Evolutionary conservation across 768 basidiomycete genomes (phyloP), one percentile per base, ranked within the genome.

Genomic region (Erythrobasidium yunnanense): DNA sequence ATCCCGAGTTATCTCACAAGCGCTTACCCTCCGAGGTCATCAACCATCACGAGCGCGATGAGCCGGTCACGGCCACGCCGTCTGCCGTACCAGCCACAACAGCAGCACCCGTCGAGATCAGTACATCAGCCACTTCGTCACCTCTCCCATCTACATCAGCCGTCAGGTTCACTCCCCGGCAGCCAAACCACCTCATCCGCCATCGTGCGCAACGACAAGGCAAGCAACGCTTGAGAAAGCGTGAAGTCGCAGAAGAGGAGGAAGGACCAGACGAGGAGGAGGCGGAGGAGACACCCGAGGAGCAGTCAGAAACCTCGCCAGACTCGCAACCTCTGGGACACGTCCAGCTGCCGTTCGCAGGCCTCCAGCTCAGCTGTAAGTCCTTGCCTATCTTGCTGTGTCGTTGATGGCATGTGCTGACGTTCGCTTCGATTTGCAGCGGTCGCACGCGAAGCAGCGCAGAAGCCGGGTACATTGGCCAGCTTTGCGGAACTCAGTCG

Each of bases 121-220:
- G 15, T 11, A 32, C 25, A 55, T 33, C 54, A 13, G 54, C 25
- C 8, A 7, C 54, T 18, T 55, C 54, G 34, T 27, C 17, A 22
- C 11, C 54, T 30, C 8, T 32, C 15, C 15, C 25, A 11, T 8
- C 54, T n/a, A 7, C 15, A 55, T 22, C 25, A n/a, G 25, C 29
- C 25, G 27, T 8, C 49, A 23, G 11, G 17, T 51, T 13, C 22
- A 51, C 49, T 8, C 49, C 60, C 15, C 60, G 60, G 18, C 60
- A 63, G 47, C 60, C 60, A 18, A 63, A 38, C 49, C 60, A 63
- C 47, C 42, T 63, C 47, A 63, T 63, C 60, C 29, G 38, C 13
- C 60, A 63, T 33, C 49, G 49, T 25, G 11, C 13, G 8, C 17
- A 23, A 8, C 17, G 49, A 23, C 49, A 51, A 8, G 49, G 46